Evolutionary conservation across 2,329 filamentous ascomycete species (phyloP), one percentile per base, ranked within the genome.

Genomic region (Colletotrichum brevisporum): DNA sequence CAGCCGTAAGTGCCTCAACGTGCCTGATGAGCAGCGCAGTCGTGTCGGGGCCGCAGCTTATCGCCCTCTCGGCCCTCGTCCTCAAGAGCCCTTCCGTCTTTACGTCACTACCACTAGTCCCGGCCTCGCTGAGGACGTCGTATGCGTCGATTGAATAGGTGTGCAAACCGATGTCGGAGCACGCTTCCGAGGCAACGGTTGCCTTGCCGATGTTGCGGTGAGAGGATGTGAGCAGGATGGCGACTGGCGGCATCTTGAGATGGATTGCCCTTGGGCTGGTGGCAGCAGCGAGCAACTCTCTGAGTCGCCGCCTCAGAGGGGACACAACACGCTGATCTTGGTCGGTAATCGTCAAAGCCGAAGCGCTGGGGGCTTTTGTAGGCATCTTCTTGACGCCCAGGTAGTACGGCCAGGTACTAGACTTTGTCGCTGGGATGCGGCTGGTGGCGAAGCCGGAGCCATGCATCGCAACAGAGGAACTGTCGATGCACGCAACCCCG

Each of bases 171-270:
- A 98, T 91, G 75, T 98, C 95, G 3, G 92, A 88, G 78, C 94
- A 97, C 5, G 95, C 94, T 51, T 89, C 88, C 1, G 85, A 86
- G 0, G 94, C 94, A 24, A 94, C 82, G 3, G 91, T 92, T n/a
- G 93, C 86, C 79, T 99, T 99, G 57, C 96, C 96, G 73, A 98
- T 97, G 70, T 94, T 93, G 52, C 96, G 90, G 79, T 99, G 96
- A 2, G 94, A 97, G 1, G 96, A 98, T 1, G 93, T 93, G 6
- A 99, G 84, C 3, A 99, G 86, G 43, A 99, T 92, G 1, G 95
- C 94, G 16, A 98, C 87, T 0, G 96, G 94, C 2, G 95, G 94
- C 82, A 98, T 91, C 51, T 92, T 92, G 3, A 98, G 84, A 75
- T 95, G 93, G 52, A 97, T 91, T 1, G 96, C 95, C 64, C 94